phyloP scores from a whole-genome alignment of 352 stramenopile genomes.

The Globisporangium ultimum region DNA sequence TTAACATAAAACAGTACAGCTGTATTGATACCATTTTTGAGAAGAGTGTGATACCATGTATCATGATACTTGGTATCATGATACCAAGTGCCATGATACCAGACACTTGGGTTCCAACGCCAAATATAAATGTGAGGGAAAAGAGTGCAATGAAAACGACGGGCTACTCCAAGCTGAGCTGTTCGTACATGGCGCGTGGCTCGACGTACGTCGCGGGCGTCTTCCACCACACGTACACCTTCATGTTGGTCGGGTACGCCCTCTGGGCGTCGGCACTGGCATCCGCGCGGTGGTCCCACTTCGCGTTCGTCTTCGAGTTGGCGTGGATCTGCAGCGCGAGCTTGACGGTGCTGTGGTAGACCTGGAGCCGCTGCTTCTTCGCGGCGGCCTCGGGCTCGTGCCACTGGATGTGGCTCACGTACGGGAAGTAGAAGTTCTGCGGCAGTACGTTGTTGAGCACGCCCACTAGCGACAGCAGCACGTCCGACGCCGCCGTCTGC shows the following conservation, averaged over 20 bases:
- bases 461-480: conserved; percentile 46
- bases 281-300: conserved; percentile 19
- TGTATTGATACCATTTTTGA: background rate
- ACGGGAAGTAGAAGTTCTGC: conserved; percentile 34
- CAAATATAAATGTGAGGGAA: background rate
- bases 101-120: too few species aligned
- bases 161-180: background rate
- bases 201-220: background rate
- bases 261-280: conserved; percentile 1
- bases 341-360: conserved; percentile 44
- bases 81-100: too few species aligned
- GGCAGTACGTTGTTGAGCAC: conserved; percentile 57
- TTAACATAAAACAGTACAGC: background rate
- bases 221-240: conserved; percentile 16
- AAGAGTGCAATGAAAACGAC: background rate
- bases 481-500: conserved; percentile 43
- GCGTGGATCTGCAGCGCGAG: conserved; percentile 46
- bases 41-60: background rate
- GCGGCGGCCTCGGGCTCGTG: conserved; percentile 5
- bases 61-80: too few species aligned
- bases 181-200: background rate
- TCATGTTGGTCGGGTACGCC: conserved; percentile 11
- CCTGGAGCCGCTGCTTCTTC: conserved; percentile 28
- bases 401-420: conserved; percentile 25
- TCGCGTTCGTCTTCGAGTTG: conserved; percentile 41